phyloP scores from a whole-genome alignment of 441 rosid species.

The Flueggea neowawraea region DNA sequence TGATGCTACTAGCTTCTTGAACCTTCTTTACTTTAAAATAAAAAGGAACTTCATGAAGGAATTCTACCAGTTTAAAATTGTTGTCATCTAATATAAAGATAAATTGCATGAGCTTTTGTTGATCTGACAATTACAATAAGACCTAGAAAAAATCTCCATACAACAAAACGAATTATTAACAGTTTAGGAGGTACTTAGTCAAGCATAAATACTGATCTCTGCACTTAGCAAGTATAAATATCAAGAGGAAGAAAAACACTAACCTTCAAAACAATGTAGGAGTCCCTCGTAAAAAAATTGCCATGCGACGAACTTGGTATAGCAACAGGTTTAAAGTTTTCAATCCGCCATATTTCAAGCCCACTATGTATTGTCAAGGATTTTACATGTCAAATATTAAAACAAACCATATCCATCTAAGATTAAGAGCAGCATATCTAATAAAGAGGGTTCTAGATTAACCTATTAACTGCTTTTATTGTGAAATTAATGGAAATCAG shows the following conservation, averaged over 20 bases:
- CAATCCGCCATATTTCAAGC: slow-evolving; percentile 91
- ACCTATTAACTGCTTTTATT: background rate
- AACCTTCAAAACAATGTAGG: slow-evolving; percentile 87
- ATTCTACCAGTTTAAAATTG: too few relatives aligned
- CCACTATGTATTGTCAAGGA: slow-evolving; percentile 74
- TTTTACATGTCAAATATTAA: slow-evolving; percentile 12
- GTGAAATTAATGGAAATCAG: background rate
- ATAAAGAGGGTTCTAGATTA: background rate
- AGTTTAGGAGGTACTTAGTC: background rate
- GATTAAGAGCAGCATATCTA: slow-evolving; percentile 4
- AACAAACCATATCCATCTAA: slow-evolving; percentile 9
- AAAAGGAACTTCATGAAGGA: too few relatives aligned
- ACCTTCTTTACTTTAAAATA: too few relatives aligned
- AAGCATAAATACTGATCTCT: background rate
- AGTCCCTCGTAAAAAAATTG: slow-evolving; percentile 89
- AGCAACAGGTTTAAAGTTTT: slow-evolving; percentile 68
- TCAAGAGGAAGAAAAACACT: slow-evolving; percentile 8
- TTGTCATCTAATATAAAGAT: too few relatives aligned
- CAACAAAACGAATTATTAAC: background rate
- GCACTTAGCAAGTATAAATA: background rate
- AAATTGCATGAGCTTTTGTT: too few relatives aligned
- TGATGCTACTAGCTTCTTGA: too few relatives aligned
- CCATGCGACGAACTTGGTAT: slow-evolving; percentile 69
- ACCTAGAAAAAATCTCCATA: background rate
- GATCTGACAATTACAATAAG: background rate